phyloP scores from a whole-genome alignment of 2,329 filamentous ascomycete species.

The Arthrobotrys sphaeroides region DNA sequence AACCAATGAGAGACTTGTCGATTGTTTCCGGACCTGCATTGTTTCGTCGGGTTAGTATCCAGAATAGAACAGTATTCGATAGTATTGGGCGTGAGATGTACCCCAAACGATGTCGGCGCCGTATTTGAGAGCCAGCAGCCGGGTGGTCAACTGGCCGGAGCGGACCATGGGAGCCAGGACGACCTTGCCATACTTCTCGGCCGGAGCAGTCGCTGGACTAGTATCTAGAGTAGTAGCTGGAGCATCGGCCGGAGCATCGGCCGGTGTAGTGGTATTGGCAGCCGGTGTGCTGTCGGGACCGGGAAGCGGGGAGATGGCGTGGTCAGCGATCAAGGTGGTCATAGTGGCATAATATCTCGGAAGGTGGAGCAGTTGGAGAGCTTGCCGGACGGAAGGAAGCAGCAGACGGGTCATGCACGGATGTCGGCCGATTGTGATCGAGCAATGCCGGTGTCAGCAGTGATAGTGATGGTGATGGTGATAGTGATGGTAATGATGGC shows the following conservation, averaged over 20 bases:
- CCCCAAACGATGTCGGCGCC: constrained; percentile 97
- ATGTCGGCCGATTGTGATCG: background rate
- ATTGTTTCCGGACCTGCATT: constrained; percentile 84
- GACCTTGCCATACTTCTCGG: constrained; percentile 38
- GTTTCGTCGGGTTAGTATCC: background rate
- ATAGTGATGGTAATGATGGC: background rate
- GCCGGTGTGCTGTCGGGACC: background rate
- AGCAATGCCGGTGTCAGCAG: background rate
- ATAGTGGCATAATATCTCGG: constrained; percentile 47
- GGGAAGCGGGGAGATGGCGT: constrained; percentile 1
- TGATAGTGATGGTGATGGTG: background rate
- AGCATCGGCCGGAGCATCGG: background rate
- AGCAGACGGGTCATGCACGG: constrained; percentile 22
- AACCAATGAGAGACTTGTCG: constrained; percentile 89
- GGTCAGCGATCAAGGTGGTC: constrained; percentile 45
- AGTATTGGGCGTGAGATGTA: constrained; percentile 61
- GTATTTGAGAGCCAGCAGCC: constrained; percentile 88
- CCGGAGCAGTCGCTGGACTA: background rate
- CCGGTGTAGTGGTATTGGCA: background rate
- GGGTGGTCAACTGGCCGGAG: constrained; percentile 92
- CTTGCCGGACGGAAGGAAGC: constrained; percentile 23
- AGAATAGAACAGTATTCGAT: background rate
- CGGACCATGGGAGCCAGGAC: constrained; percentile 98
- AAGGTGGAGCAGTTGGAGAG: constrained; percentile 21
- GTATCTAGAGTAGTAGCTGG: background rate